Conservation (phyloP, 371 early-diverging fungal genomes). For the Circinella umbellata region DNA sequence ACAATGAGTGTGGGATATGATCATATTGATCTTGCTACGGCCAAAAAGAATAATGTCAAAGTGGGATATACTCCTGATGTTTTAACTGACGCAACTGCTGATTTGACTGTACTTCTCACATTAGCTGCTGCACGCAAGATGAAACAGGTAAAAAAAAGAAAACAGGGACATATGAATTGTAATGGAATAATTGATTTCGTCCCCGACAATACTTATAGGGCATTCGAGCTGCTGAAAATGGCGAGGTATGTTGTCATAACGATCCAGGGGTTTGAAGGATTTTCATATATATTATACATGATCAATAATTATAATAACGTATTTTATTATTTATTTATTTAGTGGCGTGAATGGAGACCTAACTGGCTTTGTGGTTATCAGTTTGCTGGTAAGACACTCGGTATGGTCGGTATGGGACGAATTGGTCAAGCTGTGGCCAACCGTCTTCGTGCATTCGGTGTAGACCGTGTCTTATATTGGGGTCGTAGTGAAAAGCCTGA, state of each 20-base stretch:
- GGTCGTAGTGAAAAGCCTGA: slow-evolving; percentile 47
- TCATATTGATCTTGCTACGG: slow-evolving; percentile 66
- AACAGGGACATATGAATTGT: background rate
- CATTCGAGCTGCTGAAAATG: slow-evolving; percentile 59
- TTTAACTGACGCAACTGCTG: slow-evolving; percentile 89
- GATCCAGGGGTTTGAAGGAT: background rate
- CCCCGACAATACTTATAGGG: slow-evolving; percentile 22
- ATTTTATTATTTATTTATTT: background rate
- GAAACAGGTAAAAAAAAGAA: slow-evolving; percentile 45
- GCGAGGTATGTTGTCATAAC: slow-evolving; percentile 33
- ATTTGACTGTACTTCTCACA: slow-evolving; percentile 76
- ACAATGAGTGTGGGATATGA: slow-evolving; percentile 84
- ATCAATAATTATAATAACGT: background rate
- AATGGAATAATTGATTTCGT: background rate
- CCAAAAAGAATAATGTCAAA: slow-evolving; percentile 53
- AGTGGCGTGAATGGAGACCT: slow-evolving; percentile 71
- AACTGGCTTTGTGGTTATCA: slow-evolving; percentile 79
- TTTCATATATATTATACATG: background rate
- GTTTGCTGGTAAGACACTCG: slow-evolving; percentile 78
- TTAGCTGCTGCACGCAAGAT: slow-evolving; percentile 76
- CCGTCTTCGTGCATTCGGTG: slow-evolving; percentile 73
- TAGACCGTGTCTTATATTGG: slow-evolving; percentile 58
- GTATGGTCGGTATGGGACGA: slow-evolving; percentile 86
- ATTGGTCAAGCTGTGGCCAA: slow-evolving; percentile 83
- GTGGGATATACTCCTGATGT: slow-evolving; percentile 90